phyloP scores from a whole-genome alignment of 352 stramenopile genomes.

The Thraustotheca clavata region DNA sequence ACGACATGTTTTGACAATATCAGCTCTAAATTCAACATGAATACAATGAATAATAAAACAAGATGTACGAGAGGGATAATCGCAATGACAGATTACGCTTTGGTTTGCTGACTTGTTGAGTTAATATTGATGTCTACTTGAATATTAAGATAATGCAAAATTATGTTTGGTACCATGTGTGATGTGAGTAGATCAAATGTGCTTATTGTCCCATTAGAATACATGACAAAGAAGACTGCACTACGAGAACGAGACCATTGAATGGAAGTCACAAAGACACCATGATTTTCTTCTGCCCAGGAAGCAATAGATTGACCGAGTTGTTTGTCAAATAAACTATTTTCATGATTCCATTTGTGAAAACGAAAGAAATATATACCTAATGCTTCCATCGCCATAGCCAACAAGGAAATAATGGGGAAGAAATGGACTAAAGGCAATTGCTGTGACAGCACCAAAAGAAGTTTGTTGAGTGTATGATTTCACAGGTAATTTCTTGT shows the following conservation, averaged over 20 bases:
- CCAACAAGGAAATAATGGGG: constrained; percentile 51
- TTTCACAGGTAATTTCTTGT: constrained; percentile 21
- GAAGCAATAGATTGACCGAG: constrained; percentile 31
- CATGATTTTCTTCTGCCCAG: constrained; percentile 38
- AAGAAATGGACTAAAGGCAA: constrained; percentile 46
- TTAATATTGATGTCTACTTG: constrained; percentile 1
- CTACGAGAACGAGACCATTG: constrained; percentile 46
- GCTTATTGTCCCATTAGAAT: constrained; percentile 34
- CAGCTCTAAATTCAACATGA: neutral
- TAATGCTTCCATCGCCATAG: constrained; percentile 40
- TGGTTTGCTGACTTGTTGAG: neutral
- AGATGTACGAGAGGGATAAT: neutral
- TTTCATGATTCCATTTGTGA: neutral
- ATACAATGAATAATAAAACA: neutral
- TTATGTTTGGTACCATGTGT: constrained; percentile 27
- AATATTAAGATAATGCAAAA: neutral
- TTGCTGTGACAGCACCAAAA: constrained; percentile 31
- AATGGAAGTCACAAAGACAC: constrained; percentile 31
- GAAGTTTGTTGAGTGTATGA: neutral
- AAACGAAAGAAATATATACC: neutral
- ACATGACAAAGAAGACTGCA: constrained; percentile 47
- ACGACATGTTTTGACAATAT: constrained; percentile 4
- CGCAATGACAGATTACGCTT: neutral
- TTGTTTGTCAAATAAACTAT: constrained; percentile 39
- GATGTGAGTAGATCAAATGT: constrained; percentile 47